These are phyloP conservation scores for Coniella lustricola DNA, from an alignment of 2,329 filamentous ascomycete species.

Conservation along the genomic window DNA sequence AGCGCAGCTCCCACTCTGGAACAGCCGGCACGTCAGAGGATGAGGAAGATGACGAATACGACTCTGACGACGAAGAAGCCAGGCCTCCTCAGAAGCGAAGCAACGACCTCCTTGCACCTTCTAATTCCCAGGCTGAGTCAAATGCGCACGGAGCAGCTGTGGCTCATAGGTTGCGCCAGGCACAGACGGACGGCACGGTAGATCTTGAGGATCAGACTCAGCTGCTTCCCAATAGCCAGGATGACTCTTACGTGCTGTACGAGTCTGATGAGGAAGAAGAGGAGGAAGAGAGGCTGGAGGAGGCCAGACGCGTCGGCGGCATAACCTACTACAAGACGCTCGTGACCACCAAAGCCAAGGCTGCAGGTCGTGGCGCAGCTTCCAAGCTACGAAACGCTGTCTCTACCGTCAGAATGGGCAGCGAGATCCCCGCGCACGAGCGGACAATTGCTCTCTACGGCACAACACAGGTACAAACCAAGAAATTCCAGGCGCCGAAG, in stretches of 20 bases:
- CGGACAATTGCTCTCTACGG: constrained; percentile 48
- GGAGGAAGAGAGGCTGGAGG: constrained; percentile 66
- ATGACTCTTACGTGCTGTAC: constrained; percentile 78
- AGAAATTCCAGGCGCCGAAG: constrained; percentile 64
- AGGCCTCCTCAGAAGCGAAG: constrained; percentile 12
- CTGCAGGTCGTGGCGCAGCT: constrained; percentile 35
- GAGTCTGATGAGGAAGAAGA: constrained; percentile 84
- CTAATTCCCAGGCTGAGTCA: constrained; percentile 23
- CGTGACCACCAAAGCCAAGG: constrained; percentile 36
- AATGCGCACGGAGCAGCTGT: constrained; percentile 28
- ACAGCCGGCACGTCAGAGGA: constrained; percentile 73
- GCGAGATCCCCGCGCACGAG: constrained; percentile 51
- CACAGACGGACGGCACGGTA: constrained; percentile 28
- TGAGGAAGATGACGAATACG: constrained; percentile 64
- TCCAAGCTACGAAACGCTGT: constrained; percentile 39
- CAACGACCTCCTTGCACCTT: constrained; percentile 6
- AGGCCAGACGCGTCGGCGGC: constrained; percentile 69
- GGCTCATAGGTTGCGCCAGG: constrained; percentile 22
- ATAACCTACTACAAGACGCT: constrained; percentile 65
- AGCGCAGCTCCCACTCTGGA: constrained; percentile 66
- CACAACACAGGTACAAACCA: constrained; percentile 46
- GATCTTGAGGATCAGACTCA: constrained; percentile 84
- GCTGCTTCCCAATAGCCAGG: constrained; percentile 36
- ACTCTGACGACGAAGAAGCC: constrained; percentile 58
- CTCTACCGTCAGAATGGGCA: constrained; percentile 47